phyloP scores from a whole-genome alignment of 805 yeast species.

The Saturnispora bothae region DNA sequence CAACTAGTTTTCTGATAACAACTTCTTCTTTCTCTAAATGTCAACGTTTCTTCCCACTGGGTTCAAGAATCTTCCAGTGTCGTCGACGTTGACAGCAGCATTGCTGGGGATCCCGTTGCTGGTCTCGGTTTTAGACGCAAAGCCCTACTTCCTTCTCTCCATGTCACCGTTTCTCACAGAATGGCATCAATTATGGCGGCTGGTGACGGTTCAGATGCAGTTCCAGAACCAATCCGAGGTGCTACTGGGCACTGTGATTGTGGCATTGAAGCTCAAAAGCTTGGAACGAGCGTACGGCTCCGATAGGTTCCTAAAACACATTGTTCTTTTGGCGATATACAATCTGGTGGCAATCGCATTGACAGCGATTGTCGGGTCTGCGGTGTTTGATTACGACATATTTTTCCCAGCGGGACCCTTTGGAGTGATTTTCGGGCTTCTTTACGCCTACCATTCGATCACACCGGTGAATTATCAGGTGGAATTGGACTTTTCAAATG shows the following conservation, averaged over 20 bases:
- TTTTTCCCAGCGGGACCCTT: constrained; percentile 38
- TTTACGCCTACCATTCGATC: constrained; percentile 30
- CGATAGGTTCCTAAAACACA: constrained; percentile 38
- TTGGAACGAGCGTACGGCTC: constrained; percentile 52
- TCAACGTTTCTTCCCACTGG: constrained; percentile 25
- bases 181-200: constrained; percentile 51
- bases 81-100: constrained; percentile 27
- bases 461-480: constrained; percentile 33
- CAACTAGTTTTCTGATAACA: no score
- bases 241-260: constrained; percentile 32
- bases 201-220: constrained; percentile 38
- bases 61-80: constrained; percentile 29
- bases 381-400: constrained; percentile 27
- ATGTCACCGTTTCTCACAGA: constrained; percentile 44
- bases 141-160: constrained; percentile 33
- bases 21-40: constrained; percentile 12
- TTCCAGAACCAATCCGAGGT: constrained; percentile 53
- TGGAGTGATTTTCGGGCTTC: constrained; percentile 29
- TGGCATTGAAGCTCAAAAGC: constrained; percentile 42
- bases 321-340: constrained; percentile 36
- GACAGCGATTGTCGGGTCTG: constrained; percentile 25
- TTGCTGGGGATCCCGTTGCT: constrained; percentile 30
- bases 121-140: constrained; percentile 34
- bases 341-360: constrained; percentile 31
- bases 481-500: constrained; percentile 26